Evolutionary conservation across 2,329 filamentous ascomycete genomes (phyloP), one percentile per base, ranked within the genome.

Genomic region (Alternaria brassicicola): DNA sequence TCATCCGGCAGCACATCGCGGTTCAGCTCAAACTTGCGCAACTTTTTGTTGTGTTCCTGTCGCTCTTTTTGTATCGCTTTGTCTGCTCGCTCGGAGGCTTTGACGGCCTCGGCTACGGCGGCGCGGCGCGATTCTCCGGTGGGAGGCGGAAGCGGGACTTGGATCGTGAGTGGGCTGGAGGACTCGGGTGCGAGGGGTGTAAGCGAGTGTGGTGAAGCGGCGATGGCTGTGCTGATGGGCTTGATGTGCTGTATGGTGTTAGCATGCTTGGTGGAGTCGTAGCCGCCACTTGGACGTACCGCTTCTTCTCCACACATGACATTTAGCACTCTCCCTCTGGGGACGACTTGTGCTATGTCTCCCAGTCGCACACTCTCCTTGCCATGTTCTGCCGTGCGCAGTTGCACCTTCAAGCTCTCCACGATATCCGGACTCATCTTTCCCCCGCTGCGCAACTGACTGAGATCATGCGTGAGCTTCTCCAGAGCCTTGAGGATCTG

Each of bases 271-370:
- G 7, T 9, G 15, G 12, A 33, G 26, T 21, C 7, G 7, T 36
- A 7, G 46, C 12, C 12, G 3, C 17, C 1, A 21, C 7, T 35
- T 17, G 6, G 63, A 79, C 82, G 67, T 72, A 89, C 87, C 58
- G 86, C 84, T 67, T 86, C 83, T 68, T 91, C 89, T 13, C 86
- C 85, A 36, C 85, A 86, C 21, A 89, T 73, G n/a, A 91, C 79
- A 57, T 85, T 84, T 28, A 90, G 74, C 65, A 81, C 82, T 54
- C 88, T 77, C 10, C 88, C 87, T 67, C 88, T 87, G 0, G 87
- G 86, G 36, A 90, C 80, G 15, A 91, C 86, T 70, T 89, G 88
- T 3, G 88, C 88, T 55, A 91, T 69, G 69, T 90, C 88, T 9
- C 83, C 82, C 49, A 91, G 67, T 61, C 78, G 81, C 47, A 85